These are phyloP conservation scores for Graphium sp. DNA, from an alignment of 2,329 filamentous ascomycete species.

Conservation along the genomic window DNA sequence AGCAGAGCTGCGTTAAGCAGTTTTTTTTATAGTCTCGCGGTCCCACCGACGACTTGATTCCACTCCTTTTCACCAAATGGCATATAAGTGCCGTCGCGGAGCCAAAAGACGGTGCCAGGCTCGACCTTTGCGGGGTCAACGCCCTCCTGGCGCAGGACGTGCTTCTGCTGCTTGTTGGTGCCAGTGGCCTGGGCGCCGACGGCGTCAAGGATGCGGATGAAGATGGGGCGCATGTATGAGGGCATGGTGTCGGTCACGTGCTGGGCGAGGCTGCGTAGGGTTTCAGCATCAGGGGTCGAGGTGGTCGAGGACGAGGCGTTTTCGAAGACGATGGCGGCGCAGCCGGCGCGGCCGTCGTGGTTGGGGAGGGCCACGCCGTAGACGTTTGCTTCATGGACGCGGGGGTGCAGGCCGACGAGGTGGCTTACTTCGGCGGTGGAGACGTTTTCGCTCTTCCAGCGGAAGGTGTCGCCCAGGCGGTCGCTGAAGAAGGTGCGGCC, in stretches of 20 bases:
- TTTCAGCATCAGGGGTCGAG: slow-evolving; percentile 20
- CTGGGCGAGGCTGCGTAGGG: slow-evolving; percentile 41
- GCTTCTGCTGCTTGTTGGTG: slow-evolving; percentile 83
- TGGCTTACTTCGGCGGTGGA: slow-evolving; percentile 51
- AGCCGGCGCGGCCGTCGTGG: slow-evolving; percentile 53
- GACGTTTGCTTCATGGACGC: slow-evolving; percentile 49
- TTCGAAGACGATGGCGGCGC: slow-evolving; percentile 43
- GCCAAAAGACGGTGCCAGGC: slow-evolving; percentile 41
- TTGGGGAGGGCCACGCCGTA: slow-evolving; percentile 50
- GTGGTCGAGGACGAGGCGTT: slow-evolving; percentile 20
- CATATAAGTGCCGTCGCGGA: slow-evolving; percentile 48
- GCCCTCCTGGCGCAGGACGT: slow-evolving; percentile 52
- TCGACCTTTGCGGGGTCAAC: slow-evolving; percentile 38
- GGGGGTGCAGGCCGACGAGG: slow-evolving; percentile 39
- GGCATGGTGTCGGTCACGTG: slow-evolving; percentile 46
- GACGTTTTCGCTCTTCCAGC: slow-evolving; percentile 59
- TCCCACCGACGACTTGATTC: slow-evolving; percentile 47
- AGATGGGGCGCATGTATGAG: slow-evolving; percentile 60
- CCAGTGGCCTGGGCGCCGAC: slow-evolving; percentile 51
- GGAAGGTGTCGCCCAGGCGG: slow-evolving; percentile 60
- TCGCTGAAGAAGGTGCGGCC: slow-evolving; percentile 69
- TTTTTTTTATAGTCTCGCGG: slow-evolving; percentile 56
- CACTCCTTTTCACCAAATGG: slow-evolving; percentile 53
- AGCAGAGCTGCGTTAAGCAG: no score
- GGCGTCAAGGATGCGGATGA: slow-evolving; percentile 49